phyloP scores from a whole-genome alignment of 2,329 filamentous ascomycete genomes.

The Cordyceps cateniannulata region DNA sequence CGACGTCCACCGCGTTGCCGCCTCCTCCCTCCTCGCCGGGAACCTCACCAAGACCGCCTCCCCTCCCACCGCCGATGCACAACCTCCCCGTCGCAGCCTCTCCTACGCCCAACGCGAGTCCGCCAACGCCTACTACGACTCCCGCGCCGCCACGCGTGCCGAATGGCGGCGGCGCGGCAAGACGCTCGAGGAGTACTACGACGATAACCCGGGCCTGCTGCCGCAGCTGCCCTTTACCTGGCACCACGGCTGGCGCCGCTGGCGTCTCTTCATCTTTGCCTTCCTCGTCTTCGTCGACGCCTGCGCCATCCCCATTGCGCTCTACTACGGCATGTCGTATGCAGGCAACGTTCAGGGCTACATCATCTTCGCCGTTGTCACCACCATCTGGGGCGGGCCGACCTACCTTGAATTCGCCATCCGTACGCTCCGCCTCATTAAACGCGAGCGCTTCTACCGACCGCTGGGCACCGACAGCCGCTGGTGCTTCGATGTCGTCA shows the following conservation, averaged over 20 bases:
- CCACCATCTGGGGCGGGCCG: conserved; percentile 49
- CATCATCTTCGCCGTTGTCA: conserved; percentile 46
- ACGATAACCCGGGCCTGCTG: conserved; percentile 30
- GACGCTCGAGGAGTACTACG: conserved; percentile 34
- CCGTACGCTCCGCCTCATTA: conserved; percentile 41
- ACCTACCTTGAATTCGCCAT: conserved; percentile 47
- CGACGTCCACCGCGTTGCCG: not conserved
- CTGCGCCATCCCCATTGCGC: conserved; percentile 39
- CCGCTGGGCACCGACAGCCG: conserved; percentile 39
- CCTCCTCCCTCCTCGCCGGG: not conserved
- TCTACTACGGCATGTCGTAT: conserved; percentile 46
- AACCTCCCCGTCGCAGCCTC: conserved; percentile 25
- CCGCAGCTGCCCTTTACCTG: conserved; percentile 35
- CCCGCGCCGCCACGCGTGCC: conserved; percentile 28
- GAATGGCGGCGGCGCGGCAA: conserved; percentile 30
- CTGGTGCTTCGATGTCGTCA: conserved; percentile 46
- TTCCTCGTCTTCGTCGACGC: conserved; percentile 42
- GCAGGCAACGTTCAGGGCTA: conserved; percentile 31
- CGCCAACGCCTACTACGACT: conserved; percentile 35
- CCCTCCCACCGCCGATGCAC: conserved; percentile 10
- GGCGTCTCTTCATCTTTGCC: conserved; percentile 40
- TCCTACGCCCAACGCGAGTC: conserved; percentile 27
- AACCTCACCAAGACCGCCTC: not conserved
- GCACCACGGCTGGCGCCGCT: conserved; percentile 33
- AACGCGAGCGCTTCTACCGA: conserved; percentile 42